Conservation (phyloP, 768 basidiomycete genomes). For the Udeniomyces megalosporus region DNA sequence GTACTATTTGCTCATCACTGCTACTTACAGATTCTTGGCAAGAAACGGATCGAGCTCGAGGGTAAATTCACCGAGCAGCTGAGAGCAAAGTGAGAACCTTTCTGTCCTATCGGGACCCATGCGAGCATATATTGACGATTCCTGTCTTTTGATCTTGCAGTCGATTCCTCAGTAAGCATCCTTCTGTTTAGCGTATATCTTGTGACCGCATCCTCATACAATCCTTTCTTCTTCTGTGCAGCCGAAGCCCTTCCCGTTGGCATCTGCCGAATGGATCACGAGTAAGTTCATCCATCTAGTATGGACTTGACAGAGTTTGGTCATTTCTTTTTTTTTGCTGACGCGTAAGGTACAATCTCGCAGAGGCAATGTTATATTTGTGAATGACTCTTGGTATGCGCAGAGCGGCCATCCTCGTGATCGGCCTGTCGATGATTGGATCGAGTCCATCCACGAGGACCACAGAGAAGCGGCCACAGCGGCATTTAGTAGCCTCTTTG, state of each 20-base stretch:
- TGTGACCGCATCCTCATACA: too few species aligned
- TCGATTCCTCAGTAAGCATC: neutral
- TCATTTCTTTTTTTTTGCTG: too few species aligned
- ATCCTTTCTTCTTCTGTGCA: too few species aligned
- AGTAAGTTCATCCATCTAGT: too few species aligned
- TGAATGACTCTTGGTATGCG: neutral
- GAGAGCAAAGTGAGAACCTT: neutral
- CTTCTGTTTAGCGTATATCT: too few species aligned
- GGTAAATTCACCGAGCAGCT: neutral
- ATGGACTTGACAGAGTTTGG: too few species aligned
- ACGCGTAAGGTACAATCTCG: too few species aligned
- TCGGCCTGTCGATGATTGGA: neutral
- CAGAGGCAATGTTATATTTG: neutral
- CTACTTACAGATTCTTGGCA: neutral
- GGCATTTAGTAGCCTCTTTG: too few species aligned
- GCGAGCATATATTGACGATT: too few species aligned
- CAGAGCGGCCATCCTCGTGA: neutral
- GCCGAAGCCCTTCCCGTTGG: neutral
- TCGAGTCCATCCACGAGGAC: neutral
- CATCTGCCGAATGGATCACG: neutral
- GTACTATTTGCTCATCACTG: too few species aligned
- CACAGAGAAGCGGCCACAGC: neutral
- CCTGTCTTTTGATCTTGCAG: neutral
- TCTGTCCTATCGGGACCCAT: too few species aligned
- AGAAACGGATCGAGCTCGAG: neutral